Base-by-base conservation (phyloP, 768 basidiomycete species). In the Podaxis sp. region DNA sequence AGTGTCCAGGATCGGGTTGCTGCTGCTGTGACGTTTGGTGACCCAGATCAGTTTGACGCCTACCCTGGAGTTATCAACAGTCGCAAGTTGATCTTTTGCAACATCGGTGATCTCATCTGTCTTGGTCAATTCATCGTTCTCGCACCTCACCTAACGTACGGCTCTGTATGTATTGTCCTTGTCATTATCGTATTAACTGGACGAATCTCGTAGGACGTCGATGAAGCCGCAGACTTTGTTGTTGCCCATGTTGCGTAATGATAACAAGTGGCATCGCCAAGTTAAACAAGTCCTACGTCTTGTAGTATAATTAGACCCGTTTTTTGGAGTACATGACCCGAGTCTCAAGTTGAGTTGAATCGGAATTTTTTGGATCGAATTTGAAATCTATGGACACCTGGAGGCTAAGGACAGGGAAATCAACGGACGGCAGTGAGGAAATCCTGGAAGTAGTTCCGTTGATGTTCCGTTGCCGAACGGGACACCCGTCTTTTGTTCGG, bases 21-120 rank as follows among this genome's bases (percentile, higher is more conserved):
- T 35, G 73, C 71, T 14, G 70, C 70, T 46, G 74, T 76, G 18
- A 71, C 72, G 23, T 76, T 74, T 42, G 74, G 74, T 21, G 75
- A 76, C 60, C 75, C 75, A 0, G 68, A 74, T 53, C 59, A 70
- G 37, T 67, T 64, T 10, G 56, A 72, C 36, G 53, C 68, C 5
- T 67, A 74, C 37, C 68, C 70, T 6, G 69, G 69, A 9, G 64
- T 66, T 28, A 62, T 72, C 36, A 56, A 71, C 16, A 63, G 64
- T 38, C 67, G 63, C 6, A 58, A 63, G 50, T 67, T 70, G 37
- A 70, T 70, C 10, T 68, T 73, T 36, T 75, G 73, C 61, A 66
- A 69, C 38, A 21, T 53, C 4, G 71, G 72, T 6, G 74, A 76
- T 62, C 65, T 70, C 51, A 73, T 76, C 47, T 75, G 74, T 56